Evolutionary conservation across 495 filamentous ascomycete genomes (phyloP).

Genomic region (Xylaria venustula): DNA sequence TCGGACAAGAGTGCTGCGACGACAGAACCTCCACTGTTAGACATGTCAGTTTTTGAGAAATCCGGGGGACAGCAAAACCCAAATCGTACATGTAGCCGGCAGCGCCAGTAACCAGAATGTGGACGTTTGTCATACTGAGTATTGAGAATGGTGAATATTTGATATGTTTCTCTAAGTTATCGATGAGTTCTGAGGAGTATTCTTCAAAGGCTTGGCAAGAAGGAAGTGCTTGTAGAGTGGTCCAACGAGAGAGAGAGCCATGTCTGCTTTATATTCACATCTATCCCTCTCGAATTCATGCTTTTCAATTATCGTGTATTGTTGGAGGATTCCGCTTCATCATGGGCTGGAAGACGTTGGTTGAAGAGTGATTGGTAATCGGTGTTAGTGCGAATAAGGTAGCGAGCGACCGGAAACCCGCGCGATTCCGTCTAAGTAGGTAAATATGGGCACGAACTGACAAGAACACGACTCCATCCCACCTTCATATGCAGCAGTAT

Average conservation of each 20-base stretch:
- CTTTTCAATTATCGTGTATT: neutral
- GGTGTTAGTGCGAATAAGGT: neutral
- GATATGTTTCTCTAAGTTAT: neutral
- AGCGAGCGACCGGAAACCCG: neutral
- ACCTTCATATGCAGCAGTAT: neutral
- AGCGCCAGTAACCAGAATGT: conserved; percentile 33
- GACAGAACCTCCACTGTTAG: conserved; percentile 30
- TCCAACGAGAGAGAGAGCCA: neutral
- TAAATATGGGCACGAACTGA: neutral
- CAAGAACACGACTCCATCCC: neutral
- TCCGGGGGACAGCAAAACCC: conserved; percentile 12
- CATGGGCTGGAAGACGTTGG: neutral
- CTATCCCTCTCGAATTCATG: neutral
- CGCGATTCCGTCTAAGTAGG: conserved; percentile 5
- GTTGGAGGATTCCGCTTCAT: neutral
- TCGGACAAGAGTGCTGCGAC: conserved; percentile 25
- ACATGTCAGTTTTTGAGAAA: conserved; percentile 11
- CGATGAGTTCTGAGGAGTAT: neutral
- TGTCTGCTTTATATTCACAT: neutral
- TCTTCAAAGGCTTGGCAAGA: neutral
- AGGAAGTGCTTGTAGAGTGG: neutral
- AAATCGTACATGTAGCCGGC: conserved; percentile 34
- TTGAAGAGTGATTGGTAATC: conserved; percentile 1
- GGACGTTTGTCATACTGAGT: conserved; percentile 20
- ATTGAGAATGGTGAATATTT: neutral